These are phyloP conservation scores for Salix brachista DNA, from an alignment of 345 rosid genomes.

Conservation along the genomic window DNA sequence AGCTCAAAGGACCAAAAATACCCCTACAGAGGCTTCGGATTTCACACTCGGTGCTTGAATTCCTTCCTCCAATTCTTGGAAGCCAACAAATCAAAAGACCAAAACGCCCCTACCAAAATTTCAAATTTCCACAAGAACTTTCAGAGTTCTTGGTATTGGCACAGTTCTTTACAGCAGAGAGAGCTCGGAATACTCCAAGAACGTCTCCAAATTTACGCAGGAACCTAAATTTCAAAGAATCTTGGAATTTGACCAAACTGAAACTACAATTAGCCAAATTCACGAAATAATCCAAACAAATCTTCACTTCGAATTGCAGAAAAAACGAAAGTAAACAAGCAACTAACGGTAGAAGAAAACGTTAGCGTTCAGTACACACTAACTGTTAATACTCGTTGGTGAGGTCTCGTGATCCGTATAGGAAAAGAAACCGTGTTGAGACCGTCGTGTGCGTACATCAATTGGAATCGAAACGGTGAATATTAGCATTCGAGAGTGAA, in stretches of 20 bases:
- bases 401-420: slow-evolving; percentile 33
- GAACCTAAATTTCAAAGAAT: slow-evolving; percentile 17
- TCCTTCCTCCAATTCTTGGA: neutral
- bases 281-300: slow-evolving; percentile 18
- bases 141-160: neutral
- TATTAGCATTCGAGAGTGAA: no score
- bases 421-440: slow-evolving; percentile 8
- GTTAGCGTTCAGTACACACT: slow-evolving; percentile 19
- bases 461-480: no score
- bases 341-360: neutral
- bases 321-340: slow-evolving; percentile 5
- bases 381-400: slow-evolving; percentile 48
- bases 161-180: neutral
- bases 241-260: neutral
- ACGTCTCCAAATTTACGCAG: slow-evolving; percentile 14
- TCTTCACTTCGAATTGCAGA: slow-evolving; percentile 22
- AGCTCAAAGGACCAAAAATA: slow-evolving; percentile 13
- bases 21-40: neutral
- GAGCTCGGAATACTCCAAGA: slow-evolving; percentile 21
- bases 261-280: slow-evolving; percentile 10
- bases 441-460: no score
- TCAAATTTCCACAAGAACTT: neutral
- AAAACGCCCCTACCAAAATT: neutral
- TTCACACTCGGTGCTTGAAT: neutral
- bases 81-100: slow-evolving; percentile 14